Base-by-base conservation (phyloP, 768 basidiomycete species). In the Gyrodon lividus region DNA sequence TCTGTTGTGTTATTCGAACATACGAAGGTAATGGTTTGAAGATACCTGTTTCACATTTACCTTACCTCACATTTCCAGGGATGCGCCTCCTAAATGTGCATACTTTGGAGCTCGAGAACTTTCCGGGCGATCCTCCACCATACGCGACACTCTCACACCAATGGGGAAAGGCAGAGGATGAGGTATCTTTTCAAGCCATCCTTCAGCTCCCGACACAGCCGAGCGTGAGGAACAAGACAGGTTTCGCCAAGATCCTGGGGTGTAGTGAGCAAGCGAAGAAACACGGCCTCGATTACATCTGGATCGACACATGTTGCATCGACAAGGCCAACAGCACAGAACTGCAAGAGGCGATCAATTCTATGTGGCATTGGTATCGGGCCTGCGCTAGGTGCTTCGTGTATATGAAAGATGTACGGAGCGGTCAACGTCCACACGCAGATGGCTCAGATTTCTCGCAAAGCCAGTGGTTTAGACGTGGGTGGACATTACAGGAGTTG, bases 401-500 rank as follows among this genome's bases (percentile, higher is more conserved):
- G 14, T 48, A 48, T 38, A 39, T 48, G 38, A 31, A 19, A 16
- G 47, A 48, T 30, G 47, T 48, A 39, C 47, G 38, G 10, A 48
- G 37, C 22, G 47, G 23, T 16, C 23, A 39, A 35, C 13, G 4
- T 6, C 37, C 37, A 14, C 24, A 39, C 12, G 38, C 47, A 26
- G 28, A 48, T 12, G 39, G 30, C 47, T 51, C 52, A 10, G 47
- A 41, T 26, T 48, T 48, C 23, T 30, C 38, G 24, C 23, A 30
- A 19, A 54, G 52, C 17, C 40, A 50, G 34, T 47, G 46, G 46
- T 49, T 43, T 17, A 49, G 39, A 30, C 38, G 48, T 2, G 59
- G 59, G 13, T 59, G 23, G 50, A 51, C 50, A 10, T 20, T 51
- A 16, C 50, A 51, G 35, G 50, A 51, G 31, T 35, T 51, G 23